Base-by-base conservation (phyloP, 805 yeast species). In the Clavispora phyllophila region DNA sequence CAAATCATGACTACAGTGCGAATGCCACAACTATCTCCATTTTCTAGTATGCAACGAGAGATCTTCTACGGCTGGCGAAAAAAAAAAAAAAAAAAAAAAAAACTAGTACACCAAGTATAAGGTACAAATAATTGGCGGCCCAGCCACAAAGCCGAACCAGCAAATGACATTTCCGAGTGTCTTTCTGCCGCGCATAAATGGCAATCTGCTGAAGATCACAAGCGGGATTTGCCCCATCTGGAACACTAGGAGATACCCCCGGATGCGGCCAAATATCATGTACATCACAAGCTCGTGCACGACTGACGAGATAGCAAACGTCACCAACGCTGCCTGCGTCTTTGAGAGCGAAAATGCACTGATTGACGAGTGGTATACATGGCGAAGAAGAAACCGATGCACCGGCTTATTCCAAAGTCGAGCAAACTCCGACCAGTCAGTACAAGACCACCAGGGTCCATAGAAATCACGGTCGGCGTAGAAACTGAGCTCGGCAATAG, bases 371-470 rank as follows among this genome's bases (percentile, higher is more conserved):
- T 90, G 96, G 62, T 93, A 95, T 2, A 93, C 98, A 59, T 95
- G 99, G 50, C 98, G 76, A 36, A 90, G 68, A 45, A 93, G 67
- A 53, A 93, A 93, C 56, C 80, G 77, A 61, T 93, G 96, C 18
- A 93, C 98, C 0, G 98, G 96, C 9, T 78, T 76, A 60, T 93
- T 93, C 99, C 99, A 95, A 48, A 85, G 81, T 50, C 97, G 73
- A 9, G 96, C 84, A 61, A 87, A 93, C 58, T 90, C 90, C 44
- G 86, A 86, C 96, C 97, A 93, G 33, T 87, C 84, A 15, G 84
- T 79, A 47, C 95, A 86, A 54, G 90, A 87, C 99, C 99, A 93
- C 99, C 99, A 95, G 35, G 88, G 86, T 3, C 95, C 91, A 58
- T 95, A 93, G 62, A 93, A 93, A 51, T 85, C 85, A 39, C 99